Conservation (phyloP, 2,329 filamentous ascomycete species). For the Aspergillus niger region DNA sequence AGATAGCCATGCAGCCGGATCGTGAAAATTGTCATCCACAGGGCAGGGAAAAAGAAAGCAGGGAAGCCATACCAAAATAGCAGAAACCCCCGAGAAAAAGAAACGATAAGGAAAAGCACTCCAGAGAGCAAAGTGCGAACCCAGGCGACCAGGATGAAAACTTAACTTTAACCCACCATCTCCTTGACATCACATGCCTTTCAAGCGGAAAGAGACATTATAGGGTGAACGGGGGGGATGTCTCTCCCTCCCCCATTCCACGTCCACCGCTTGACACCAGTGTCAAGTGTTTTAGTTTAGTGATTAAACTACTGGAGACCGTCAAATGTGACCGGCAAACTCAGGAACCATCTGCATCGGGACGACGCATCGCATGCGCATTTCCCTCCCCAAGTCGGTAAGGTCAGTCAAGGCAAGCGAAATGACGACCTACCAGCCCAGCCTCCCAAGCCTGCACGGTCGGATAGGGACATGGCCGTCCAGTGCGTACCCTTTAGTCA, state of each 20-base stretch:
- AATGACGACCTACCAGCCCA: constrained; percentile 5
- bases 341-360: background rate
- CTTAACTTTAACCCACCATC: background rate
- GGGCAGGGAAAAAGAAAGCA: background rate
- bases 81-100: background rate
- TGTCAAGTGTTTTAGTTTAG: constrained; percentile 2
- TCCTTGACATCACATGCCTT: background rate
- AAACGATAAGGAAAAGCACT: background rate
- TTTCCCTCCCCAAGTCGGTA: background rate
- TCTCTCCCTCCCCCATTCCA: background rate
- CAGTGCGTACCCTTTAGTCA: background rate
- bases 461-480: background rate
- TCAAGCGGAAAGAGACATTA: background rate
- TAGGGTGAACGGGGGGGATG: too few species aligned
- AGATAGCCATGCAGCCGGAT: background rate
- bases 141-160: background rate
- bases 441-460: constrained; percentile 1
- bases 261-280: background rate
- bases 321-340: background rate
- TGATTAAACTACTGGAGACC: constrained; percentile 9
- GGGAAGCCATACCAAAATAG: background rate
- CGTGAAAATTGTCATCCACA: background rate
- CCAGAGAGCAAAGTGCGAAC: background rate
- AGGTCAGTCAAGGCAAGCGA: background rate
- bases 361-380: background rate